Evolutionary conservation across 2,329 filamentous ascomycete genomes (phyloP).

Genomic region (Alternaria alternata): DNA sequence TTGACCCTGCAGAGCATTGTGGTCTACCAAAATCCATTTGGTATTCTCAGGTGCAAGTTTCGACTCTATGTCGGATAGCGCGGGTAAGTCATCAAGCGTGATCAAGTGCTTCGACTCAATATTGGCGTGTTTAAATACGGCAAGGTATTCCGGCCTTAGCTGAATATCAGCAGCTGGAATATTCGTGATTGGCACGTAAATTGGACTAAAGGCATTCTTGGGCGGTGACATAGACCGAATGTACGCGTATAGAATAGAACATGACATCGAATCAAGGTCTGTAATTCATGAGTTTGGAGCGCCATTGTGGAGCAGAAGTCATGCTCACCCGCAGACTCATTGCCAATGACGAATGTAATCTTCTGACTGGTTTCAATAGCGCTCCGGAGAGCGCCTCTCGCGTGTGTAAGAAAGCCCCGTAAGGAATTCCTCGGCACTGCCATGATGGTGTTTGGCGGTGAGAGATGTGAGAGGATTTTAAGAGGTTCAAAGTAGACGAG

Average conservation of each 20-base stretch:
- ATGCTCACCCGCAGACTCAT: conserved; percentile 59
- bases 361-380: conserved; percentile 52
- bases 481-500: conserved; percentile 8
- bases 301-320: conserved; percentile 5
- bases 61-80: conserved; percentile 59
- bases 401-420: conserved; percentile 56
- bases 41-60: conserved; percentile 64
- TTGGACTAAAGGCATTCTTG: conserved; percentile 53
- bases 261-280: conserved; percentile 85
- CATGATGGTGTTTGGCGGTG: conserved; percentile 42
- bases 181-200: conserved; percentile 78
- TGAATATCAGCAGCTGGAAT: conserved; percentile 72
- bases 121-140: conserved; percentile 68
- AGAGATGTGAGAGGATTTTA: conserved; percentile 4
- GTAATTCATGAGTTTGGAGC: conserved; percentile 28
- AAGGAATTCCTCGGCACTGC: conserved; percentile 57
- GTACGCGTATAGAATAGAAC: conserved; percentile 77
- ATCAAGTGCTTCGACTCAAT: conserved; percentile 69
- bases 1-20: conserved; percentile 74
- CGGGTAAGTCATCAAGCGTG: conserved; percentile 67
- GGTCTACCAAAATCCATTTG: conserved; percentile 79
- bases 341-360: conserved; percentile 61
- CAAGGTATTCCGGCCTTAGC: conserved; percentile 76
- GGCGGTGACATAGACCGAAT: conserved; percentile 68
- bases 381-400: conserved; percentile 54